Conservation (phyloP, 23 red algal genomes). For the Gracilaria gracilis region DNA sequence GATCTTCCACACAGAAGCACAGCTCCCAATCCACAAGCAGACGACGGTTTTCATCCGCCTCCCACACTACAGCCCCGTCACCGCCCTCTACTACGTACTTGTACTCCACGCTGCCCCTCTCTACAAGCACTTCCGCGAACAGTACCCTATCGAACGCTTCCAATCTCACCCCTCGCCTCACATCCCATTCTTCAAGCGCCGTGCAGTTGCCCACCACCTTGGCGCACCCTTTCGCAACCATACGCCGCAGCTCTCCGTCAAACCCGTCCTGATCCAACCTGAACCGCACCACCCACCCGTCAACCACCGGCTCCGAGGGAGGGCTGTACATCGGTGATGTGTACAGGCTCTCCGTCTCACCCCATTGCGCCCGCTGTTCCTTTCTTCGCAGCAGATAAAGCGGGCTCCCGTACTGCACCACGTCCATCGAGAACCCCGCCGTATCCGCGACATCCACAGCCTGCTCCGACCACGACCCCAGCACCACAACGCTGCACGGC, state of each 20-base stretch:
- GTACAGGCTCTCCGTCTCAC: no score
- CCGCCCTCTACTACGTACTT: not conserved
- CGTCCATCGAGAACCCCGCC: not conserved
- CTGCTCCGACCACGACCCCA: no score
- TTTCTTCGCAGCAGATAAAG: not conserved
- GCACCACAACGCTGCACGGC: no score
- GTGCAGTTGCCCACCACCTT: not conserved
- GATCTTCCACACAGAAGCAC: no score
- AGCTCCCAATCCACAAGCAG: no score
- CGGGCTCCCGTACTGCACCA: not conserved
- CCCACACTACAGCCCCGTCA: not conserved
- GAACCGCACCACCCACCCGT: no score
- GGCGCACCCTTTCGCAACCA: not conserved
- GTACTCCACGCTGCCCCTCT: not conserved
- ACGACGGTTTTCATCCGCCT: not conserved
- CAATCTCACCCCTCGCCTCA: not conserved
- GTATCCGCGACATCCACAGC: not conserved
- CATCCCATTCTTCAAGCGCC: not conserved
- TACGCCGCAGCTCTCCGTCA: no score
- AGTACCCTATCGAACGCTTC: not conserved
- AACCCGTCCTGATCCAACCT: no score
- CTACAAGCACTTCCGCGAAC: no score
- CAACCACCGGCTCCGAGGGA: no score
- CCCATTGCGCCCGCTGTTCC: no score
- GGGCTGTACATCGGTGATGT: no score